Evolutionary conservation across 331 rosid genomes (phyloP), one percentile per base, ranked within the genome.

Genomic region (Quercus phellos): DNA sequence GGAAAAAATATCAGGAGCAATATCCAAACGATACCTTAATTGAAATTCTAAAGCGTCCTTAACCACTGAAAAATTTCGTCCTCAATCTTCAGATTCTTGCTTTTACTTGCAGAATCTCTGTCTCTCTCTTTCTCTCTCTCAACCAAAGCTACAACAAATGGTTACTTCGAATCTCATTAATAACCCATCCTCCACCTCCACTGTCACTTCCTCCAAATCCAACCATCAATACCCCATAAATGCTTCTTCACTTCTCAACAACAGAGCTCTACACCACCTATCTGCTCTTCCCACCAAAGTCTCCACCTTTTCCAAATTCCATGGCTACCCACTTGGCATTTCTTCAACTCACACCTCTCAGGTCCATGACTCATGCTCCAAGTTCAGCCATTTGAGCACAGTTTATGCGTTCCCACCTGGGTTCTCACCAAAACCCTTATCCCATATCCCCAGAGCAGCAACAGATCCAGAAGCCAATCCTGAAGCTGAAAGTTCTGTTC

Each of bases 371-470:
- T 75, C 82, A 43, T 24, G 74, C 77, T 6, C 88, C 66, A 83
- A 87, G 21, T 73, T 79, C 72, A 51, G 56, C 24, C 73, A 73
- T 68, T 85, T 78, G 29, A 79, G 61, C 79, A 34, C 81, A 75
- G 30, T 50, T 76, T 68, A 54, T 14, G 71, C 42, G 18, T 26
- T 77, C 81, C 79, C 87, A 19, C 72, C 79, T 77, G 77, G 68
- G 54, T 51, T 81, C 56, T 75, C 88, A 16, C 68, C 83, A 4
- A 86, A 88, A 87, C 74, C 82, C 68, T 78, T 50, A 46, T 11
- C 22, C 82, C 85, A 74, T 32, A 66, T 88, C 42, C 77, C 82
- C 24, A 85, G 83, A 73, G 92, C 93, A 18, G 83, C 90, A 5
- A 78, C 93, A 19, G 87, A 77, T 35, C 80, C 93, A 19, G 87